These are phyloP conservation scores for Glycyrrhiza uralensis DNA, from an alignment of 306 rosid genomes.

Conservation along the genomic window DNA sequence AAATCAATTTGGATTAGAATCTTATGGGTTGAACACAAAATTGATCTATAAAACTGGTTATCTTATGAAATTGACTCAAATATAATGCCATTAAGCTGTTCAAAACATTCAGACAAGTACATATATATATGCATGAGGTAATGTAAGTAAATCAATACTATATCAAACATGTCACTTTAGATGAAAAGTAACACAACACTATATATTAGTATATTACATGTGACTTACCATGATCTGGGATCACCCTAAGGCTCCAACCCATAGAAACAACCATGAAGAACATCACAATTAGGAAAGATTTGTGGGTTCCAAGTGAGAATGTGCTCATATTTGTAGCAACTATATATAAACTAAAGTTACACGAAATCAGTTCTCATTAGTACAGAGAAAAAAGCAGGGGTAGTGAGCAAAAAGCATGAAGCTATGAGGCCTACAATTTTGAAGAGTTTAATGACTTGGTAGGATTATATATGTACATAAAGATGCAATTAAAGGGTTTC, in stretches of 20 bases:
- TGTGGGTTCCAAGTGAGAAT: constrained; percentile 35
- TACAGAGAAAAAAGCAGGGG: neutral
- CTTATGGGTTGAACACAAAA: neutral
- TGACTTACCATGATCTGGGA: constrained; percentile 38
- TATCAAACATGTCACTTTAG: too few relatives aligned
- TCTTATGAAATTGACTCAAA: neutral
- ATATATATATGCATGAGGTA: neutral
- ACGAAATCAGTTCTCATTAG: constrained; percentile 19
- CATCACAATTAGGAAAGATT: constrained; percentile 34
- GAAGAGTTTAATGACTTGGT: neutral
- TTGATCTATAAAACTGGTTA: too few relatives aligned
- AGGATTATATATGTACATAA: constrained; percentile 7
- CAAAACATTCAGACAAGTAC: neutral
- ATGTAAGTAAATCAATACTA: too few relatives aligned
- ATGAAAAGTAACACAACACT: too few relatives aligned
- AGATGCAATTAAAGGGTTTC: constrained; percentile 16
- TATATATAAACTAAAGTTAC: neutral
- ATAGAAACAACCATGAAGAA: constrained; percentile 42
- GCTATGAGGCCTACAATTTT: neutral
- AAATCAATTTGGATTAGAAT: neutral
- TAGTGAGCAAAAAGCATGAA: neutral
- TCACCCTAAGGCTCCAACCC: constrained; percentile 42
- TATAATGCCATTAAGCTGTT: neutral
- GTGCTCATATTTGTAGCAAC: constrained; percentile 43
- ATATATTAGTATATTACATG: too few relatives aligned